These are phyloP conservation scores for Lichtheimia corymbifera DNA, from an alignment of 371 early-diverging fungal genomes.

Conservation along the genomic window DNA sequence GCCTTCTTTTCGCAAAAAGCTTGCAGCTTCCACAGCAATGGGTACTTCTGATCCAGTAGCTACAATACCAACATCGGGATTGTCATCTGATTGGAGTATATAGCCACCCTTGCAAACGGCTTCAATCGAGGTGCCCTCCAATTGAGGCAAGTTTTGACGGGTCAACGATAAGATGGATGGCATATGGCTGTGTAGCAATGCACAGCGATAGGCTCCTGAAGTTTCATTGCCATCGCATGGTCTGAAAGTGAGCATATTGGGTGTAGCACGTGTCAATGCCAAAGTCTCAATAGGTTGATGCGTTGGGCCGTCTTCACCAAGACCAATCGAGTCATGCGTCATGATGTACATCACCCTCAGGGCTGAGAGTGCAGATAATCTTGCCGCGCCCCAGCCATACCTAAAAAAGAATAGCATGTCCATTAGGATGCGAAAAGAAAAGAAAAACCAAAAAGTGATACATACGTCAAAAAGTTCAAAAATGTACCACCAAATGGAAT, in stretches of 20 bases:
- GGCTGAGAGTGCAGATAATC: slow-evolving; percentile 88
- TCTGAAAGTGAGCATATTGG: slow-evolving; percentile 87
- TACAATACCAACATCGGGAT: slow-evolving; percentile 73
- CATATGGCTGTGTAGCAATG: slow-evolving; percentile 66
- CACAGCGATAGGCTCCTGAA: slow-evolving; percentile 87
- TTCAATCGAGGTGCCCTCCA: slow-evolving; percentile 83
- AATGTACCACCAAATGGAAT: slow-evolving; percentile 97
- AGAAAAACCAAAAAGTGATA: slow-evolving; percentile 6
- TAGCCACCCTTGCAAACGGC: slow-evolving; percentile 82
- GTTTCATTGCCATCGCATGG: slow-evolving; percentile 98
- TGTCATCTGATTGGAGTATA: slow-evolving; percentile 61
- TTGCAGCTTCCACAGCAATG: slow-evolving; percentile 85
- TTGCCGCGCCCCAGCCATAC: slow-evolving; percentile 84
- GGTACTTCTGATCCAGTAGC: slow-evolving; percentile 97
- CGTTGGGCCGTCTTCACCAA: slow-evolving; percentile 99
- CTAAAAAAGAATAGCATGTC: neutral
- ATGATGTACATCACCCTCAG: slow-evolving; percentile 92
- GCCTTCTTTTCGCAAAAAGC: slow-evolving; percentile 60
- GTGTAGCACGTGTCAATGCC: slow-evolving; percentile 92
- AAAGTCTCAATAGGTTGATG: slow-evolving; percentile 99
- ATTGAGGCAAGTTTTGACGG: slow-evolving; percentile 94
- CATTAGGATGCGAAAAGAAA: neutral
- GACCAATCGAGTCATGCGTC: slow-evolving; percentile 99
- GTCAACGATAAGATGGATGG: slow-evolving; percentile 93
- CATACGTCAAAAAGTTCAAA: slow-evolving; percentile 93